Evolutionary conservation across 1,284 basidiomycete genomes (phyloP).

Genomic region (Melampsora larici-populina): DNA sequence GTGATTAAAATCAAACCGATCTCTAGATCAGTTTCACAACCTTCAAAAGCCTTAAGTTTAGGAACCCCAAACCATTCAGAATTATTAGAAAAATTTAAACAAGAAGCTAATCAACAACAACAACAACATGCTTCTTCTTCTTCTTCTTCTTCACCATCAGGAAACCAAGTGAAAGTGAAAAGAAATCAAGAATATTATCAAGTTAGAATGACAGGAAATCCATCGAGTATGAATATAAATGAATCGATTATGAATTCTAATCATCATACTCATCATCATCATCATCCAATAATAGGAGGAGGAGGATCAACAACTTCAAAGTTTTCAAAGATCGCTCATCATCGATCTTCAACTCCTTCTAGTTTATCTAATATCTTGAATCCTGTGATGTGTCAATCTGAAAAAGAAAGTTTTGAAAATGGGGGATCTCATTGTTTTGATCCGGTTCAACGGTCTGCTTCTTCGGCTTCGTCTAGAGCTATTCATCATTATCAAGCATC

Average conservation of each 20-base stretch:
- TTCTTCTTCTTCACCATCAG: background rate
- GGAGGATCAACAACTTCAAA: background rate
- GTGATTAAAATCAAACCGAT: constrained; percentile 30
- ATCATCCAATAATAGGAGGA: background rate
- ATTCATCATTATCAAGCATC: too few relatives aligned
- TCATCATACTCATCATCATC: background rate
- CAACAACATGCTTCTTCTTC: background rate
- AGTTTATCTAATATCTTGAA: constrained; percentile 36
- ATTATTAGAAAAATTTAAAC: too few relatives aligned
- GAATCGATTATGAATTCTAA: background rate
- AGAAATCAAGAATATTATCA: too few relatives aligned
- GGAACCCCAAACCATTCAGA: background rate
- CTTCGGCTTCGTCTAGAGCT: too few relatives aligned
- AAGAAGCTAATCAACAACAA: background rate
- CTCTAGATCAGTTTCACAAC: constrained; percentile 30
- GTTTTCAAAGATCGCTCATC: background rate
- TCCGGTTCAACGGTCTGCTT: too few relatives aligned
- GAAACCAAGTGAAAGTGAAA: background rate
- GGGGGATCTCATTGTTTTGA: background rate
- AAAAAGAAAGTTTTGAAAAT: background rate
- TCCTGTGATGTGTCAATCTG: background rate
- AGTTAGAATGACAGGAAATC: too few relatives aligned
- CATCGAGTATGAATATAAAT: background rate
- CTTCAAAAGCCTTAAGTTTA: background rate
- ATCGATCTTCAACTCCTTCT: constrained; percentile 26